Conservation (phyloP, 2,329 filamentous ascomycete species). For the Fusarium vanettenii region DNA sequence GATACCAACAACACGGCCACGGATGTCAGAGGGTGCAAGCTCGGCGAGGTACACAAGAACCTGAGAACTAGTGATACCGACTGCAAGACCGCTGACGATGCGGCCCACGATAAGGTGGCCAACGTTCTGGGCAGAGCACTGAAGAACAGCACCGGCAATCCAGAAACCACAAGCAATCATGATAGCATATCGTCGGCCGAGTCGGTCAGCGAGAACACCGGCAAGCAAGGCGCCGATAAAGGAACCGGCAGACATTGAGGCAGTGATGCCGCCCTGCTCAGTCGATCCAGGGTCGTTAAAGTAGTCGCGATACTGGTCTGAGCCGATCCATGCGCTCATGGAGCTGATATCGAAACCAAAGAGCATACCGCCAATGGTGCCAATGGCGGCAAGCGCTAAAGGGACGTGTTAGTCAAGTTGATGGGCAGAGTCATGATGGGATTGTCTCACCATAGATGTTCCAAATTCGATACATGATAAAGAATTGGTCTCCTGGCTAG, state of each 20-base stretch:
- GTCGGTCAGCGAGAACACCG: conserved; percentile 59
- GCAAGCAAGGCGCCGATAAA: conserved; percentile 59
- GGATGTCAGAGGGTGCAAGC: conserved; percentile 66
- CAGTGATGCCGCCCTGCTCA: conserved; percentile 62
- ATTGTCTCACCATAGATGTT: conserved; percentile 50
- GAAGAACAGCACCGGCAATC: conserved; percentile 69
- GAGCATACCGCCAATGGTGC: conserved; percentile 56
- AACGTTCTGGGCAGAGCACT: conserved; percentile 68
- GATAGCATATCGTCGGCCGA: conserved; percentile 58
- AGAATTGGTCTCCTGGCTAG: neutral
- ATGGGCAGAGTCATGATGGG: neutral
- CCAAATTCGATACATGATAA: conserved; percentile 50
- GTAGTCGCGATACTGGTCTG: conserved; percentile 62
- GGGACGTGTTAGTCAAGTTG: conserved; percentile 14
- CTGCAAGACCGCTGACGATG: conserved; percentile 72
- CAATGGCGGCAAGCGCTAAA: conserved; percentile 51
- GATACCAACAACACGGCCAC: conserved; percentile 75
- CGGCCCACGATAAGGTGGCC: conserved; percentile 65
- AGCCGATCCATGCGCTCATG: conserved; percentile 68
- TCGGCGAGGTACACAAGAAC: conserved; percentile 77
- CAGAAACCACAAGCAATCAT: conserved; percentile 60
- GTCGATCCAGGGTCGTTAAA: conserved; percentile 60
- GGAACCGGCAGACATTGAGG: conserved; percentile 61
- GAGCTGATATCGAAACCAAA: conserved; percentile 70
- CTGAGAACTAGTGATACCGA: conserved; percentile 75